Evolutionary conservation across 306 rosid genomes (phyloP), one percentile per base, ranked within the genome.

Genomic region (Vicia villosa): DNA sequence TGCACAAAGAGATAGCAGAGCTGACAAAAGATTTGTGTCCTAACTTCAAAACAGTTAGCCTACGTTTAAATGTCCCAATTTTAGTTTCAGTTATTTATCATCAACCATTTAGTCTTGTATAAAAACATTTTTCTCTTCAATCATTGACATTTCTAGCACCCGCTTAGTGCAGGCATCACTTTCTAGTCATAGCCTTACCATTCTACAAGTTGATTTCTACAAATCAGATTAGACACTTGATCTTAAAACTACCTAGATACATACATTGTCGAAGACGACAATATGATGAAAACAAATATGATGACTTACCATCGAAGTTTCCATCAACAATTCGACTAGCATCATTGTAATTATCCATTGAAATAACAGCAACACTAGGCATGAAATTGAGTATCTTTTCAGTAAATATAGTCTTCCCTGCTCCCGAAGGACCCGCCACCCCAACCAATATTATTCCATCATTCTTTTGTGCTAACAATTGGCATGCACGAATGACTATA

Each of bases 391-490:
- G 86, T 81, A 95, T 91, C 83, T 95, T 95, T 61, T 95, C 97
- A 2, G 97, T 95, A 72, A 95, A 91, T 14, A 91, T 77, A 43
- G 99, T 89, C 82, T 95, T 95, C 59, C 99, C 99, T 13, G 99
- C 99, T 66, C 99, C 99, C 8, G 99, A 95, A 79, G 99, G 99
- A 70, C 99, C 99, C 0, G 99, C 99, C 77, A 95, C 78, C 22
- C 99, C 99, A 42, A 95, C 96, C 86, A 95, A 70, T 80, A 86
- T 79, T 63, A 89, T 87, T 38, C 99, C 99, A 45, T 89, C 93
- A 74, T 95, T 95, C 70, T 91, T 85, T 83, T 91, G 96, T 57
- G 96, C 88, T 55, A 95, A 76, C 57, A 89, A 70, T 68, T 95
- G 99, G 82, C 95, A 87, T 43, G 97, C 97, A 5, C 99, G 89